Evolutionary conservation across 2,329 filamentous ascomycete genomes (phyloP).

Genomic region (Verticillium nubilum): DNA sequence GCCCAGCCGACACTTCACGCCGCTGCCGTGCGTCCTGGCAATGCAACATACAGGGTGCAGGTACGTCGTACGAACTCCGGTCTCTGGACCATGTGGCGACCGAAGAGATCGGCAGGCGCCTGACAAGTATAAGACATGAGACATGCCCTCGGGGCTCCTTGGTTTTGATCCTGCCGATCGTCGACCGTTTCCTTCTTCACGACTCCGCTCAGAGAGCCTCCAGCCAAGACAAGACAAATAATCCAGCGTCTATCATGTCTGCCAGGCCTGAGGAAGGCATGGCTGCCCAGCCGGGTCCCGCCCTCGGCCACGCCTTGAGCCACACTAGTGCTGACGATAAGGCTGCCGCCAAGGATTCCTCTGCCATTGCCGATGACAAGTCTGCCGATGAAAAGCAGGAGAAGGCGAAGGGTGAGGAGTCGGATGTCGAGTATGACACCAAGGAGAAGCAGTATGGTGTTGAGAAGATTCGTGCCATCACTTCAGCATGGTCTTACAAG

Average conservation of each 20-base stretch:
- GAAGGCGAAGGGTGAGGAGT: not conserved
- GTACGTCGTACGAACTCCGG: not conserved
- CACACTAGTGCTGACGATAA: constrained; percentile 6
- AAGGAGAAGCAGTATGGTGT: constrained; percentile 31
- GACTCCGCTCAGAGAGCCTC: not conserved
- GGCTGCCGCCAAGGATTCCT: constrained; percentile 9
- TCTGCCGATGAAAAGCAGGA: not conserved
- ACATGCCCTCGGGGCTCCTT: not conserved
- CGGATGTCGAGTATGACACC: constrained; percentile 15
- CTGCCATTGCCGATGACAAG: not conserved
- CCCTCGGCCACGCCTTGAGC: not conserved
- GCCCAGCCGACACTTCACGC: not conserved
- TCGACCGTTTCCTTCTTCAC: not conserved
- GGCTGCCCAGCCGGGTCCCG: not conserved
- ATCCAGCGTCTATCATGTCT: not conserved
- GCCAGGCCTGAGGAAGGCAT: not conserved
- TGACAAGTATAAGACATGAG: not conserved
- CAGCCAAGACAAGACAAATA: not conserved
- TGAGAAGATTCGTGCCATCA: constrained; percentile 32
- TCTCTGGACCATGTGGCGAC: not conserved
- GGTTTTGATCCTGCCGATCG: not conserved
- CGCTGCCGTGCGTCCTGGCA: not conserved
- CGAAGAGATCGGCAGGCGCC: not conserved
- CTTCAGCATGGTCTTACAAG: constrained; percentile 30
- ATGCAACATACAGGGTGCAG: not conserved